phyloP scores from a whole-genome alignment of 345 rosid genomes.

The Theobroma cacao region DNA sequence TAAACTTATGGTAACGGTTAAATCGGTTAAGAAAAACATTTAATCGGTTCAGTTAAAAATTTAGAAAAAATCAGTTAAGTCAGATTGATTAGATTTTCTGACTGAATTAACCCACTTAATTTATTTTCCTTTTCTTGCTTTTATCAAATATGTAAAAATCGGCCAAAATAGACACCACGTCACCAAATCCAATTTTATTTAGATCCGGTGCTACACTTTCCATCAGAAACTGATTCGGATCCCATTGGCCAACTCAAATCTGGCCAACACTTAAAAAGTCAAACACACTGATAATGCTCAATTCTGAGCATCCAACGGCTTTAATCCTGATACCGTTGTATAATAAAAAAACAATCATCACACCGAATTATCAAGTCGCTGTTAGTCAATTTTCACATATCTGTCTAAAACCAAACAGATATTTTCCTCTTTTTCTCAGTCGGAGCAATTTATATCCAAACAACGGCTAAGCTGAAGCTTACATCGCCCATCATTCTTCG shows the following conservation, averaged over 20 bases:
- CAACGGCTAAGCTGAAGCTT: not conserved
- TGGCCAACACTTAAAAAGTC: not conserved
- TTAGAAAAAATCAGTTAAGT: too few species aligned
- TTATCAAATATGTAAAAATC: too few species aligned
- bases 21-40: too few species aligned
- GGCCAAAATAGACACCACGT: not conserved
- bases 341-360: too few species aligned
- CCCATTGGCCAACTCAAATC: not conserved
- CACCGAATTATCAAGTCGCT: not conserved
- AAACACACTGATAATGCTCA: too few species aligned
- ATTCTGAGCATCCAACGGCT: not conserved
- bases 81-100: too few species aligned
- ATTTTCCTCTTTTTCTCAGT: not conserved
- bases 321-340: not conserved
- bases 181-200: not conserved
- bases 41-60: too few species aligned
- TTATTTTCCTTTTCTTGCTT: too few species aligned
- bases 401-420: not conserved
- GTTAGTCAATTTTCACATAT: not conserved
- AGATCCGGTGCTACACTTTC: not conserved
- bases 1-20: too few species aligned
- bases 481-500: not conserved
- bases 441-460: not conserved
- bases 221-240: not conserved
- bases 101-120: too few species aligned